Conservation (phyloP, 2,329 filamentous ascomycete species). For the Cylindrodendrum hubeiense region DNA sequence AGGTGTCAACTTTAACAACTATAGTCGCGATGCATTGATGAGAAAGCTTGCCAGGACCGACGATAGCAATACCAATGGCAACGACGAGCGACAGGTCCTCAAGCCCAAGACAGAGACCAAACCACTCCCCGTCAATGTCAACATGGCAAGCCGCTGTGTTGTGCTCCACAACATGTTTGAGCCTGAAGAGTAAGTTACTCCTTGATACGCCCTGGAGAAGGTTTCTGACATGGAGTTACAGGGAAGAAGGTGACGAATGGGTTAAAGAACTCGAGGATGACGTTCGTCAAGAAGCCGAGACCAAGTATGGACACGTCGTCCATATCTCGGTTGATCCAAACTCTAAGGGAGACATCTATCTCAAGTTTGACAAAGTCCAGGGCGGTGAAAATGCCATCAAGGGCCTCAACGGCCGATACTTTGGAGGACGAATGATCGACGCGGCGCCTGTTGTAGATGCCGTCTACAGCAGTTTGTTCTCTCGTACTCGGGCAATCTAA, state of each 20-base stretch:
- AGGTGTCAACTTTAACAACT: conserved; percentile 99
- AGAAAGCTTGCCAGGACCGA: conserved; percentile 97
- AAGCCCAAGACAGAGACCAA: conserved; percentile 86
- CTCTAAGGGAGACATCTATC: conserved; percentile 95
- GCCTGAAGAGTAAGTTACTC: conserved; percentile 83
- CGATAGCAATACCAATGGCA: conserved; percentile 75
- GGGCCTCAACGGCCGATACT: conserved; percentile 95
- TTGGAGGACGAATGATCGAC: conserved; percentile 92
- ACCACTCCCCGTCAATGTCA: conserved; percentile 85
- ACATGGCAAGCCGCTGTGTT: conserved; percentile 93
- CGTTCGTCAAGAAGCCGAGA: conserved; percentile 90
- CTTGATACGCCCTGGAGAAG: not conserved
- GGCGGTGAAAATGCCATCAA: conserved; percentile 98
- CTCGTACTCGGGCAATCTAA: conserved; percentile 85
- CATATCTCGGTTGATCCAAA: conserved; percentile 96
- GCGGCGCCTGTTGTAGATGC: conserved; percentile 97
- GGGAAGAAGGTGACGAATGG: conserved; percentile 89
- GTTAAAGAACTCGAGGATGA: conserved; percentile 95
- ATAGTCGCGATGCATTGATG: conserved; percentile 98
- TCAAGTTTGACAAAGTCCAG: conserved; percentile 97
- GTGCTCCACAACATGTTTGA: conserved; percentile 97
- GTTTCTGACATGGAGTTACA: conserved; percentile 58
- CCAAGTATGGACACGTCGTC: conserved; percentile 96
- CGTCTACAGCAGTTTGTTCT: conserved; percentile 97
- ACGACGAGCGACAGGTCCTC: conserved; percentile 77